These are phyloP conservation scores for Sonneratia caseolaris DNA, from an alignment of 345 rosid genomes.

Conservation along the genomic window DNA sequence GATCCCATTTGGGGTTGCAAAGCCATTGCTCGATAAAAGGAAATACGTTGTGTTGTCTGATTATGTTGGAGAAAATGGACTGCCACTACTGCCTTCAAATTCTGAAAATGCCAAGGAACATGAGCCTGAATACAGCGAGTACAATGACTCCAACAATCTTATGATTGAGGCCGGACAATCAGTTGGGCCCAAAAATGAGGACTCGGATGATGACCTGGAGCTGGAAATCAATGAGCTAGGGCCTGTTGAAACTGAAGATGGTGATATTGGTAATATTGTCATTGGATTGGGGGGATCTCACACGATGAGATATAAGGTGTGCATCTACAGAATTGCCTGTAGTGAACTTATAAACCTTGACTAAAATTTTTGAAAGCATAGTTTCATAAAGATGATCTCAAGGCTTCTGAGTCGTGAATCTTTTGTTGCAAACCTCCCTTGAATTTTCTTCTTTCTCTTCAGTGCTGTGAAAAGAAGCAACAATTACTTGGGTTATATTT, in stretches of 20 bases:
- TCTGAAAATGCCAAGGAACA: constrained; percentile 27
- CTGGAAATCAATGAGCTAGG: constrained; percentile 18
- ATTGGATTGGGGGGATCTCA: constrained; percentile 37
- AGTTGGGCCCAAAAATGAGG: constrained; percentile 35
- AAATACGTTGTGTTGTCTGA: constrained; percentile 68
- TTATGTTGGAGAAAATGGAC: constrained; percentile 27
- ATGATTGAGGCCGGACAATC: constrained; percentile 36
- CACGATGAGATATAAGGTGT: constrained; percentile 57
- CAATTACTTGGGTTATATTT: neutral
- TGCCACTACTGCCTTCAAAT: constrained; percentile 21
- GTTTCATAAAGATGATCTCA: neutral
- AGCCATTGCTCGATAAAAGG: constrained; percentile 63
- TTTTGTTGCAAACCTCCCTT: neutral
- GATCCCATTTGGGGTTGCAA: constrained; percentile 59
- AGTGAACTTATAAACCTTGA: neutral
- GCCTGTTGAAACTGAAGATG: constrained; percentile 20
- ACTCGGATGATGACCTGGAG: constrained; percentile 36
- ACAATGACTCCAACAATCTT: constrained; percentile 24
- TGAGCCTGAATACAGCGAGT: constrained; percentile 31
- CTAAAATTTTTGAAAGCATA: neutral
- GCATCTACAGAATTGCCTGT: neutral
- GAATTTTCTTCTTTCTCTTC: neutral
- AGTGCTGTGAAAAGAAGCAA: neutral
- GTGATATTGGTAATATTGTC: constrained; percentile 36
- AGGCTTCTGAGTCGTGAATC: neutral